Evolutionary conservation across 352 stramenopile species (phyloP), one percentile per base, ranked within the genome.

Genomic region (Plasmopara viticola): DNA sequence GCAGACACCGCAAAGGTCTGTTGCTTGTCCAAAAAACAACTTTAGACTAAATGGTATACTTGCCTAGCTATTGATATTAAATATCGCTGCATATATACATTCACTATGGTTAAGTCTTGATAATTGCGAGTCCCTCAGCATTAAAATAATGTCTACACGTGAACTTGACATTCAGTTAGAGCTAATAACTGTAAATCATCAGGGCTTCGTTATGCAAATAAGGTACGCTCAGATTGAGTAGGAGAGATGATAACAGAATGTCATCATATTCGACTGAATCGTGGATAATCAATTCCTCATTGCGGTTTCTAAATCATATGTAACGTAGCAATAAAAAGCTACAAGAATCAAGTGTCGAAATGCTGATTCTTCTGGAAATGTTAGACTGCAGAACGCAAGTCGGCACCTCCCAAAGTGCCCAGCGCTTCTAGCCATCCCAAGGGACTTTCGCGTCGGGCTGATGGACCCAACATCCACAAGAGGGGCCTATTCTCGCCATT

Each of bases 171-270:
- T 87, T 92, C 78, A 77, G 78, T 74, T 92, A 92, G 82, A 92
- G 82, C 82, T 92, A 92, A 92, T 92, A 87, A 84, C 72, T 87
- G 64, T 78, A 49, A 43, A 88, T 91, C 80, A 91, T 84, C 46
- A 78, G 76, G 77, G 37, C 44, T 51, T 5, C 31, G 9, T 30
- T 9, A 13, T 6, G 49, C 34, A 53, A 20, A 43, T 33, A 48
- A 9, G 45, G 58, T 53, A 70, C 66, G 70, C 73, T 84, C 73
- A 75, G 70, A 74, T 67, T 84, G 73, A 84, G 73, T 84, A 84
- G 73, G 73, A 84, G 70, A 76, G 73, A 81, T 77, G 71, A 77
- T 77, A 50, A 48, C 64, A 68, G 45, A 73, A 79, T 51, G 49
- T 80, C 68, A 71, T 78, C 67, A 76, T 60, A 48, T 73, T 68